Conservation (phyloP, 163 green algal species). For the Prototheca cutis region DNA sequence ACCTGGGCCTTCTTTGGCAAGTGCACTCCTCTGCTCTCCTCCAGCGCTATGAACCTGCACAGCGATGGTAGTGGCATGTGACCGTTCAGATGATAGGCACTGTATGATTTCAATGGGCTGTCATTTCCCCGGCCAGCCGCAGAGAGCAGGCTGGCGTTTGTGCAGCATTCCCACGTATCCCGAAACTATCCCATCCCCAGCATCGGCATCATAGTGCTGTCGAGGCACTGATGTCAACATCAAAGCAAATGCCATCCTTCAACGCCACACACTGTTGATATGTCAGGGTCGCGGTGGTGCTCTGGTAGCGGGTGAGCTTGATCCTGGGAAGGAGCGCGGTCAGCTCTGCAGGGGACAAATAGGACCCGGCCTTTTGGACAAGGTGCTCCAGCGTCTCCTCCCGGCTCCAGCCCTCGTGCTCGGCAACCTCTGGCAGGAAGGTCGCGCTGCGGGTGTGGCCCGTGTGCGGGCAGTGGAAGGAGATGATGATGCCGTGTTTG, state of each 20-base stretch:
- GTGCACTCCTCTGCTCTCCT: too few species aligned
- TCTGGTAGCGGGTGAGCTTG: constrained; percentile 42
- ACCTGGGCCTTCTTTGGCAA: too few species aligned
- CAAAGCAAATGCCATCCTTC: too few species aligned
- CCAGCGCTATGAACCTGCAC: background rate
- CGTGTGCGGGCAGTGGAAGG: constrained; percentile 37
- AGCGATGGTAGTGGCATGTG: too few species aligned
- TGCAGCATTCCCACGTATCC: too few species aligned
- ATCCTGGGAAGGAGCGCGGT: background rate
- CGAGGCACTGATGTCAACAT: too few species aligned
- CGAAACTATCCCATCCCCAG: too few species aligned
- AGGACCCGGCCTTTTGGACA: constrained; percentile 51
- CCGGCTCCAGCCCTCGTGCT: constrained; percentile 40
- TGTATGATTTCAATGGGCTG: too few species aligned
- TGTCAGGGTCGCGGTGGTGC: constrained; percentile 32
- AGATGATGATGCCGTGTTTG: constrained; percentile 53
- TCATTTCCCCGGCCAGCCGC: too few species aligned
- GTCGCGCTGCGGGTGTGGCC: constrained; percentile 41
- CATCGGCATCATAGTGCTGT: too few species aligned
- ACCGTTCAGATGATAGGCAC: too few species aligned
- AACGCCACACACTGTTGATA: constrained; percentile 40
- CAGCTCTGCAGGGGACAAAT: background rate
- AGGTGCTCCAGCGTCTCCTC: constrained; percentile 45
- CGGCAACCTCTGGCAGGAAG: constrained; percentile 59
- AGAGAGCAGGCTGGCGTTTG: too few species aligned